These are phyloP conservation scores for Sugiyamaella xylanicola DNA, from an alignment of 1,139 yeast species.

Conservation along the genomic window DNA sequence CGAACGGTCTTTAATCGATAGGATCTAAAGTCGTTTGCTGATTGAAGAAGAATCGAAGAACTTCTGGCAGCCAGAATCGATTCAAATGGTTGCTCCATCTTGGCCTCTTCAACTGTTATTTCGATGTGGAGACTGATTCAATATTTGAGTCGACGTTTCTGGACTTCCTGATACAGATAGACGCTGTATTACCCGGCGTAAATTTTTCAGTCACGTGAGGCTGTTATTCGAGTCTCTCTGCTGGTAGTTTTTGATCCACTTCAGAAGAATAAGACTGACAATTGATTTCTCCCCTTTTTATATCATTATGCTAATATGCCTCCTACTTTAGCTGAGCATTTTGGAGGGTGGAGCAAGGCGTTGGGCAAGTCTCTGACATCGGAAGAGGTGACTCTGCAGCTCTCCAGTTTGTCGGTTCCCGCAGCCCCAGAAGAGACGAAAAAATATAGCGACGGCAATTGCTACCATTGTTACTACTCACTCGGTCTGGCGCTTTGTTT, in stretches of 20 bases:
- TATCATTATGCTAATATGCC: background rate
- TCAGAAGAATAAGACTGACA: too few relatives aligned
- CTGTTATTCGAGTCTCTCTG: background rate
- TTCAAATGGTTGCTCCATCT: constrained; percentile 35
- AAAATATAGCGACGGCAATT: constrained; percentile 26
- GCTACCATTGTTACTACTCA: constrained; percentile 32
- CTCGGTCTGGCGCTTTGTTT: constrained; percentile 33
- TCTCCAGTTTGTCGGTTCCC: background rate
- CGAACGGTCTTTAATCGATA: constrained; percentile 43
- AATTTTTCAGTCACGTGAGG: background rate
- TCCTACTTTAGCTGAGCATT: background rate
- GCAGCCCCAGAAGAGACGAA: constrained; percentile 19
- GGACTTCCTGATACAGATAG: background rate
- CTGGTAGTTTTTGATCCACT: background rate
- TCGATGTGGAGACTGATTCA: background rate
- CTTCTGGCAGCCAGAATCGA: constrained; percentile 39
- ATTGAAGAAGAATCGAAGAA: constrained; percentile 45
- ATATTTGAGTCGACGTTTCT: background rate
- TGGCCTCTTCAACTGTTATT: background rate
- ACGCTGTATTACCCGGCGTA: background rate
- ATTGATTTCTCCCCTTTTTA: too few relatives aligned
- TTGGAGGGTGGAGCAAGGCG: constrained; percentile 4
- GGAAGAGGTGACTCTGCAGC: background rate
- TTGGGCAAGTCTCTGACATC: background rate
- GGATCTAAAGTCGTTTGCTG: constrained; percentile 43